Percentiles rank a stretch among this genome's conserved stretches.
phyloP scores from a whole-genome alignment of 2,329 filamentous ascomycete species.

The Fusarium camptoceras region DNA sequence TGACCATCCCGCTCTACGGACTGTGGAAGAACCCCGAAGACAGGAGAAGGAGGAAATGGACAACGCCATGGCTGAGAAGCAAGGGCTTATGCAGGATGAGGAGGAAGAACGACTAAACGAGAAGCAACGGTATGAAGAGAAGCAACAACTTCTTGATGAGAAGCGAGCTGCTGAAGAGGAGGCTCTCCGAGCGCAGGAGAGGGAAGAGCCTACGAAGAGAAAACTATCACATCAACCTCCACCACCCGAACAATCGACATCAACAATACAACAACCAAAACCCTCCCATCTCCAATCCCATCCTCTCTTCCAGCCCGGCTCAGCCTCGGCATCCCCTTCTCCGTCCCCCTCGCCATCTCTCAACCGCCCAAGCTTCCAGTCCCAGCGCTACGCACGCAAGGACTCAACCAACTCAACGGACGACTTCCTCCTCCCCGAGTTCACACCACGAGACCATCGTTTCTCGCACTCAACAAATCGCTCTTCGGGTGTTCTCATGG shows the following conservation, averaged over 20 bases:
- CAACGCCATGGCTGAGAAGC: conserved; percentile 28
- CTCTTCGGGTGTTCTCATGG: conserved; percentile 54
- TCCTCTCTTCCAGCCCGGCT: conserved; percentile 38
- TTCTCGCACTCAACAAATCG: conserved; percentile 49
- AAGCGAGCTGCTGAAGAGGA: conserved; percentile 8
- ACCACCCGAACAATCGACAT: conserved; percentile 7
- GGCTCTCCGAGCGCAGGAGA: not conserved
- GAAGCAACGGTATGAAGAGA: conserved; percentile 5
- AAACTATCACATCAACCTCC: conserved; percentile 3
- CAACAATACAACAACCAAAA: conserved; percentile 21
- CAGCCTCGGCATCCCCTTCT: conserved; percentile 24
- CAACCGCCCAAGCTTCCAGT: conserved; percentile 2
- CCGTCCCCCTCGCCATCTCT: conserved; percentile 30
- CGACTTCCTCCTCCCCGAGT: conserved; percentile 39
- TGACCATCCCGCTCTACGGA: not conserved
- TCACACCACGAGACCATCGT: conserved; percentile 35
- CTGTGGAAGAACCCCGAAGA: conserved; percentile 4
- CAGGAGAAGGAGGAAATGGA: conserved; percentile 12
- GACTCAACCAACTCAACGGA: conserved; percentile 32
- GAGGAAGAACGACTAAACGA: conserved; percentile 7
- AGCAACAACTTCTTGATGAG: conserved; percentile 3
- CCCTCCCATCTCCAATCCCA: conserved; percentile 35
- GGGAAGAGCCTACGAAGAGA: conserved; percentile 4
- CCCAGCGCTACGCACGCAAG: conserved; percentile 20
- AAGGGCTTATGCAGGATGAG: conserved; percentile 12